Percentiles rank a stretch among this genome's conserved stretches.
phyloP scores from a whole-genome alignment of 1,139 yeast species.

The Saccharomycopsis hybrid region DNA sequence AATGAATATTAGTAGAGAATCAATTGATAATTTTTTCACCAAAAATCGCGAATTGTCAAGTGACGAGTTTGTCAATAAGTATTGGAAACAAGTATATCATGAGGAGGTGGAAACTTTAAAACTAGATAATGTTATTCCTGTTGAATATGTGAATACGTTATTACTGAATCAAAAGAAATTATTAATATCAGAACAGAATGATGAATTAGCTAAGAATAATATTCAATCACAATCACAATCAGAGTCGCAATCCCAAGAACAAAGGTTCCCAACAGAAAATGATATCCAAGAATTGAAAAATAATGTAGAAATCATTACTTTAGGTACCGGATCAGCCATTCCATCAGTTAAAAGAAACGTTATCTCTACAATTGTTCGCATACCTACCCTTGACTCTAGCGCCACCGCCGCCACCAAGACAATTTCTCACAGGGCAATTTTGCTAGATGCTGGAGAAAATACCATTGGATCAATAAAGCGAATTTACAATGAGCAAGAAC shows the following conservation, averaged over 20 bases:
- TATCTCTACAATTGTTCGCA: constrained; percentile 63
- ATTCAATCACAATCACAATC: not conserved
- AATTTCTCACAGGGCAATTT: constrained; percentile 36
- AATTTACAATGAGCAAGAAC: constrained; percentile 44
- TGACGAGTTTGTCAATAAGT: too few relatives aligned
- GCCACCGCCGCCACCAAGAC: constrained; percentile 25
- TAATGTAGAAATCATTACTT: constrained; percentile 64
- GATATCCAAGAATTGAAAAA: constrained; percentile 25
- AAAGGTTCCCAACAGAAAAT: too few relatives aligned
- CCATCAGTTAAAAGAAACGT: constrained; percentile 87
- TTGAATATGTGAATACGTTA: too few relatives aligned
- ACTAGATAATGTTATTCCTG: not conserved
- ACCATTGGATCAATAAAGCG: constrained; percentile 71
- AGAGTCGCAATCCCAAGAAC: too few relatives aligned
- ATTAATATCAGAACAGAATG: not conserved
- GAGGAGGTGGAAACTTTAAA: too few relatives aligned
- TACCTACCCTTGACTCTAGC: constrained; percentile 40
- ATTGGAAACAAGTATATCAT: too few relatives aligned
- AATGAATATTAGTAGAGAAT: not conserved
- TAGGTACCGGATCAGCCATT: constrained; percentile 93
- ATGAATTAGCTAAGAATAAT: not conserved
- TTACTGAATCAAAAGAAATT: too few relatives aligned
- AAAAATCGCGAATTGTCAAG: not conserved
- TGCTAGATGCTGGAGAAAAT: constrained; percentile 93
- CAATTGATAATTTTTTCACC: not conserved